phyloP scores from a whole-genome alignment of 2,329 filamentous ascomycete species.

The Neofusicoccum ribis region DNA sequence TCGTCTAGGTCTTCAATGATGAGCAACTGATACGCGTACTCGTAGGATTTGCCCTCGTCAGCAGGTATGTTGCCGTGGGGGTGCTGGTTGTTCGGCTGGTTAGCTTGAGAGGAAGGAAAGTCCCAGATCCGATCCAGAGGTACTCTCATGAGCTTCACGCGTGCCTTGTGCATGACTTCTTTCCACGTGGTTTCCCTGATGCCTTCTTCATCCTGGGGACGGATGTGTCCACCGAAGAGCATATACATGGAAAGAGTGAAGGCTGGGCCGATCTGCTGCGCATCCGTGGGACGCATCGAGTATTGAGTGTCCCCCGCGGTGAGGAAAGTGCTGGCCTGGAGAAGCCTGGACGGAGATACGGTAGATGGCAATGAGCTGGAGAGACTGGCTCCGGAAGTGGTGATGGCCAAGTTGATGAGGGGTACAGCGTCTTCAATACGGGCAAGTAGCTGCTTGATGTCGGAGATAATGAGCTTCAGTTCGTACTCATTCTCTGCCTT shows the following conservation, averaged over 20 bases:
- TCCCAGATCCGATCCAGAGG: conserved; percentile 59
- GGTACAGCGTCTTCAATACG: conserved; percentile 91
- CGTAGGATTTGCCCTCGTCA: conserved; percentile 50
- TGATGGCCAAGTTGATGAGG: conserved; percentile 88
- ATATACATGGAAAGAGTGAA: conserved; percentile 92
- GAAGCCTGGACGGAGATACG: conserved; percentile 83
- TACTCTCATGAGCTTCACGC: conserved; percentile 74
- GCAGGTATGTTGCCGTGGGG: conserved; percentile 33
- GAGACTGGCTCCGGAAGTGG: conserved; percentile 85
- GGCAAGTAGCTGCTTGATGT: conserved; percentile 72
- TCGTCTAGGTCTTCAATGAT: conserved; percentile 82
- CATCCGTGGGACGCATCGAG: conserved; percentile 59
- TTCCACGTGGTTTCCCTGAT: conserved; percentile 80
- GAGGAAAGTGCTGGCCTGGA: conserved; percentile 91
- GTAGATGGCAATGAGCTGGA: conserved; percentile 76
- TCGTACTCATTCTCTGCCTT: conserved; percentile 62
- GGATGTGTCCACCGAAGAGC: conserved; percentile 79
- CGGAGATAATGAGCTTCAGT: conserved; percentile 67
- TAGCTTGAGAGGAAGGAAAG: conserved; percentile 30
- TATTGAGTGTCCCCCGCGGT: conserved; percentile 86
- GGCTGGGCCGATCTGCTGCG: conserved; percentile 81
- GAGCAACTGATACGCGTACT: conserved; percentile 79
- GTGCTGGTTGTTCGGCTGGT: conserved; percentile 22
- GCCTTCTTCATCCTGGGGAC: conserved; percentile 57
- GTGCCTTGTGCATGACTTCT: conserved; percentile 91